A percentile compares a stretch with the other conserved stretches of the same genome.
phyloP scores from a whole-genome alignment of 345 rosid species.

The Carallia brachiata region DNA sequence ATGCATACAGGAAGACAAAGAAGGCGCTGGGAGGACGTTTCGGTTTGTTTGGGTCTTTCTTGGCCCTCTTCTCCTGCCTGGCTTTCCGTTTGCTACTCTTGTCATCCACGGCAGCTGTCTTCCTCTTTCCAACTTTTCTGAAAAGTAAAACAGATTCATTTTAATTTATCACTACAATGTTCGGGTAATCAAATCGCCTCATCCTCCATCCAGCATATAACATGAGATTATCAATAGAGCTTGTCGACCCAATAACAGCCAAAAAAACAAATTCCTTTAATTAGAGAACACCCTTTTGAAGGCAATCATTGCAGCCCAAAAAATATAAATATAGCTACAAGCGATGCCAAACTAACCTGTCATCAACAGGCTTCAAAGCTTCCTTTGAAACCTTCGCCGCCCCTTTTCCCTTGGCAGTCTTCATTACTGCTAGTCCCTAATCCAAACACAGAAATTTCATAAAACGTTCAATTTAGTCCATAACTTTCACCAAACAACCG shows the following conservation, averaged over 20 bases:
- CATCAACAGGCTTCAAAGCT: constrained; percentile 57
- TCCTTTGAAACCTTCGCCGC: constrained; percentile 43
- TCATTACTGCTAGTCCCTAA: constrained; percentile 33
- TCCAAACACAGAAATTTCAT: neutral
- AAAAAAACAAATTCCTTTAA: neutral
- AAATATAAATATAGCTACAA: neutral
- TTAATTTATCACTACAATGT: constrained; percentile 14
- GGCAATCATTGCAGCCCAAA: neutral
- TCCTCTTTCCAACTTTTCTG: constrained; percentile 74
- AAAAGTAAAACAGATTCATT: constrained; percentile 25
- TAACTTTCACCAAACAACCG: neutral
- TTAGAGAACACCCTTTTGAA: neutral
- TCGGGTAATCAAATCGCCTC: constrained; percentile 1
- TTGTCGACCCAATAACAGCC: neutral
- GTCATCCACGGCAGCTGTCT: constrained; percentile 42
- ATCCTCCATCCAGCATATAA: neutral
- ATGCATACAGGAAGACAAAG: constrained; percentile 73
- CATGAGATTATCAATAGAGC: constrained; percentile 7
- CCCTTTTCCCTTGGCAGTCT: constrained; percentile 53
- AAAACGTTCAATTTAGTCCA: neutral
- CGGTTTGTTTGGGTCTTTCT: constrained; percentile 74
- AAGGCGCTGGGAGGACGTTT: constrained; percentile 82
- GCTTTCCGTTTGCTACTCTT: constrained; percentile 33
- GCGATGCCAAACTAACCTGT: constrained; percentile 38
- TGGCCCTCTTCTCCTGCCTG: constrained; percentile 52